Evolutionary conservation across 2,329 filamentous ascomycete species (phyloP).

Genomic region (Colletotrichum sublineola): DNA sequence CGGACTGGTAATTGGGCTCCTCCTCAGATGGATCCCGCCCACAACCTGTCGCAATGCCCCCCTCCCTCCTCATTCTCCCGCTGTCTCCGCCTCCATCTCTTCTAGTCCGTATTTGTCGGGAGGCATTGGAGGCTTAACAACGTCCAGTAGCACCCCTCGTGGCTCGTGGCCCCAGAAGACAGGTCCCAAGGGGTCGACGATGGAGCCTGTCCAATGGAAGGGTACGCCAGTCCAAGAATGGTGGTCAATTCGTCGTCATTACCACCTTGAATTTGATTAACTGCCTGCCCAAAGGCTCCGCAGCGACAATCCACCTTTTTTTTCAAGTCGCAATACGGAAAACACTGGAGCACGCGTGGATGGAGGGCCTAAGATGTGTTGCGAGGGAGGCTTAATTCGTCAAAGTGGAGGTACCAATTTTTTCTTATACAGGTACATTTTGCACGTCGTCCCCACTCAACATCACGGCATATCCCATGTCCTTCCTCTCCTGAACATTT

Average conservation of each 20-base stretch:
- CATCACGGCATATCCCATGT: slow-evolving; percentile 38
- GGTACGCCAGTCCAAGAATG: slow-evolving; percentile 30
- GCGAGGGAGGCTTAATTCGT: slow-evolving; percentile 35
- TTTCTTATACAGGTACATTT: neutral
- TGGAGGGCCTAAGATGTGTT: slow-evolving; percentile 14
- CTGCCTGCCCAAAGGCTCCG: slow-evolving; percentile 17
- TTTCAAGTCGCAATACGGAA: slow-evolving; percentile 20
- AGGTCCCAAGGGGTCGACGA: slow-evolving; percentile 13
- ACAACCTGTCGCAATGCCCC: neutral
- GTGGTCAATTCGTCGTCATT: slow-evolving; percentile 29
- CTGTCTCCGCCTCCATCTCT: slow-evolving; percentile 7
- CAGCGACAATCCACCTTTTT: slow-evolving; percentile 22
- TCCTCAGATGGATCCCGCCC: slow-evolving; percentile 4
- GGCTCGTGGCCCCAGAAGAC: slow-evolving; percentile 11
- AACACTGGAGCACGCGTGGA: slow-evolving; percentile 28
- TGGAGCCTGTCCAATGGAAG: neutral
- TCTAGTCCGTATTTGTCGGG: neutral
- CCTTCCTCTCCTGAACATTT: slow-evolving; percentile 13
- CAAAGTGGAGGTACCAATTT: slow-evolving; percentile 20
- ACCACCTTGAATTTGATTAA: slow-evolving; percentile 23
- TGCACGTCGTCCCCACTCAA: slow-evolving; percentile 16
- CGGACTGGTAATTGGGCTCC: slow-evolving; percentile 13
- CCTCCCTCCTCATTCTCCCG: neutral
- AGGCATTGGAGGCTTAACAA: slow-evolving; percentile 18
- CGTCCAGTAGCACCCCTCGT: neutral